Evolutionary conservation across 768 basidiomycete species (phyloP), one percentile per base, ranked within the genome.

Genomic region (Clitopilus passeckerianus): DNA sequence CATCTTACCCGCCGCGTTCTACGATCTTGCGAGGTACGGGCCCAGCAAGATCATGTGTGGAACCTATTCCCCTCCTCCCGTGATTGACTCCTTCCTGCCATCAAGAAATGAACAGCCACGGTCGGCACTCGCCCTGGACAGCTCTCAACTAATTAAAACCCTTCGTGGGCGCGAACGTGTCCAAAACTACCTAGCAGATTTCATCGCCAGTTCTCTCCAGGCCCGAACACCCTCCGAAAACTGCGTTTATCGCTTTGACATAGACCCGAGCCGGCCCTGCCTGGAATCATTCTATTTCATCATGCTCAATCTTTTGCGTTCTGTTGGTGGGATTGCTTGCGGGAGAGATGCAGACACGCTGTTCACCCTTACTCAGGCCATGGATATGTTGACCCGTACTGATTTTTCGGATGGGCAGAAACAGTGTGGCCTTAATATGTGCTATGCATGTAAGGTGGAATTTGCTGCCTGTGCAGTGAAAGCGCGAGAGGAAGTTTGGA

Each of bases 331-430:
- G 0, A 85, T 91, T 59, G 82, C 88, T 0, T 78, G 77, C 57
- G 89, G 89, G 53, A 78, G 90, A 23, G 89, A 91, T 65, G 89
- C 85, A 2, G 90, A 91, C 66, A 86, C 87, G 56, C 70, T 91
- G 22, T 89, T 79, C 66, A 87, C 88, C 58, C 80, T 91, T 46
- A 65, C 75, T 4, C 89, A 90, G 70, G 85, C 85, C 15, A 75
- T 78, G 57, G 88, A 88, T 65, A 90, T 91, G 90, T 75, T 91
- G 50, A 77, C 79, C 20, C 75, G 89, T 54, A 86, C 80, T 55
- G 89, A 90, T 67, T 89, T 88, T 68, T 82, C 83, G 53, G 84
- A 87, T 67, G 87, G 86, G 3, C 75, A 79, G 58, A 69, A 71
- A 58, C 73, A 74, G 67, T 81, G 82, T 59, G 82, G 83, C 53